Evolutionary conservation across 1,284 basidiomycete genomes (phyloP), one percentile per base, ranked within the genome.

Genomic region (Puccinia horiana): DNA sequence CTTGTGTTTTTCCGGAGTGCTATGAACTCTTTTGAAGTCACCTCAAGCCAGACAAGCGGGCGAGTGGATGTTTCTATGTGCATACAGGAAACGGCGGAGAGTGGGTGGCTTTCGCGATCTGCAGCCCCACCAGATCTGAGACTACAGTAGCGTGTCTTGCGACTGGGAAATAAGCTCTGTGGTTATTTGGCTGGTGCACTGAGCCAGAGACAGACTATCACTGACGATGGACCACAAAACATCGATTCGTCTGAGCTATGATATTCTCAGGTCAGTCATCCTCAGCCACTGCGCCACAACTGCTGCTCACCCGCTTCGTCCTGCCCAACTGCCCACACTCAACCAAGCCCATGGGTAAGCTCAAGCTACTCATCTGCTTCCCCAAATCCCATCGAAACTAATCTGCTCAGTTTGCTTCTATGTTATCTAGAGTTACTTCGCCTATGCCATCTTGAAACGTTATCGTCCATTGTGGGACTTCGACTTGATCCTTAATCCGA

Each of bases 191-290:
- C n/a, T n/a, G n/a, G n/a, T n/a, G n/a, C n/a, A n/a, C n/a, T n/a
- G n/a, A n/a, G n/a, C n/a, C n/a, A n/a, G n/a, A n/a, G n/a, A n/a
- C n/a, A n/a, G n/a, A 47, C 44, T 8, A 26, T 56, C 20, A 5
- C 26, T 16, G 35, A 40, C 16, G 2, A 65, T 65, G 61, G 18
- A 6, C 42, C 47, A 65, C 32, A 35, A 42, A 5, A 23, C 49
- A 0, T 52, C 67, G 37, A 80, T 80, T n/a, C 47, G 67, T 29
- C 40, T 80, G 26, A 80, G 77, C 40, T 80, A 80, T 37, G 77
- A 80, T 47, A 72, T 80, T 23, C 32, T 80, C 18, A 80, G 77
- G 77, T 80, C 12, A 80, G 67, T 8, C 47, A 47, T 52, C n/a
- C 18, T 20, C 63, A 12, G 44, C 9, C 44, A 8, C 44, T 47